These are phyloP conservation scores for Wickerhamomyces xylosicus DNA, from an alignment of 805 yeast genomes.

Conservation along the genomic window DNA sequence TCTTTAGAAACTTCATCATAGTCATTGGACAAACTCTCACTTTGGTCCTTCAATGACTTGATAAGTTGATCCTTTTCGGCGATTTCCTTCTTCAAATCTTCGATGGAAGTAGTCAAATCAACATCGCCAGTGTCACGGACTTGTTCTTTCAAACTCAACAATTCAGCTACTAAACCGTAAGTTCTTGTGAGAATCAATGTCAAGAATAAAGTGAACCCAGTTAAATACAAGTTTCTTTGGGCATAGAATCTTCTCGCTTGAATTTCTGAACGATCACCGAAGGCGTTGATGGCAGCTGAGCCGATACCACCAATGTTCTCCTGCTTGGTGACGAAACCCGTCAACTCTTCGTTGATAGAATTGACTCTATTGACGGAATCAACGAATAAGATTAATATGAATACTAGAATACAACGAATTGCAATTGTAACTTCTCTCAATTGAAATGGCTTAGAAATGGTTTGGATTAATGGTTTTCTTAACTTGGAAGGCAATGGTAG, in stretches of 20 bases:
- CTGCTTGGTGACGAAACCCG: constrained; percentile 20
- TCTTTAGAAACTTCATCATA: constrained; percentile 33
- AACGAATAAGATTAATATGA: constrained; percentile 71
- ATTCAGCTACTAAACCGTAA: constrained; percentile 66
- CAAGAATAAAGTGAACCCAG: constrained; percentile 90
- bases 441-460: constrained; percentile 59
- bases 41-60: constrained; percentile 62
- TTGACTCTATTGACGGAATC: constrained; percentile 83
- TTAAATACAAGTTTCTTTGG: constrained; percentile 90
- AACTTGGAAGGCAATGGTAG: constrained; percentile 74
- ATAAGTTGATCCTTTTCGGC: constrained; percentile 52
- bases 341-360: constrained; percentile 55
- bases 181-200: constrained; percentile 82
- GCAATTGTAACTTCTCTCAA: constrained; percentile 66
- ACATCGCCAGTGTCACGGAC: constrained; percentile 28
- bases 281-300: constrained; percentile 17
- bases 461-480: constrained; percentile 56
- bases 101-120: constrained; percentile 16
- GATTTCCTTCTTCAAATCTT: constrained; percentile 11
- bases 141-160: constrained; percentile 54
- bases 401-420: constrained; percentile 72
- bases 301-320: constrained; percentile 5
- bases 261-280: constrained; percentile 63
- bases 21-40: constrained; percentile 52
- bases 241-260: constrained; percentile 91